Conservation (phyloP, 257 asterid genomes). For the Paulownia fortunei region DNA sequence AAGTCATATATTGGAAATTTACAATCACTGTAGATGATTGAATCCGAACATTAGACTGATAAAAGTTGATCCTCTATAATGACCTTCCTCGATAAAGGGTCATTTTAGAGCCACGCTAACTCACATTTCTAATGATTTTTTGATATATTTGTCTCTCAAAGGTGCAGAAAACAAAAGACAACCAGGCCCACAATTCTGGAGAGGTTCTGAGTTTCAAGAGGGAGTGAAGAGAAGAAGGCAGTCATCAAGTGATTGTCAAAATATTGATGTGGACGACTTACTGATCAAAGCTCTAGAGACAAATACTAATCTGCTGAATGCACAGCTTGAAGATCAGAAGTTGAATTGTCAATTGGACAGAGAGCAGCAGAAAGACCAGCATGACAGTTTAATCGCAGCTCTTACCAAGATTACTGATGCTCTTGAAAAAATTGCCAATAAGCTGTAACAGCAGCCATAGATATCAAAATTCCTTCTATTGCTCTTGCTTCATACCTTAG, state of each 20-base stretch:
- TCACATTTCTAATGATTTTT: conserved; percentile 2
- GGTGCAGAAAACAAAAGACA: conserved; percentile 48
- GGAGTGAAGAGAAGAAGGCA: conserved; percentile 53
- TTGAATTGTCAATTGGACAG: conserved; percentile 42
- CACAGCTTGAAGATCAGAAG: conserved; percentile 59
- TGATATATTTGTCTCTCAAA: conserved; percentile 16
- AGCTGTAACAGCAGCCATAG: conserved; percentile 34
- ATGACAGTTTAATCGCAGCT: conserved; percentile 44
- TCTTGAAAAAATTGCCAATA: conserved; percentile 58
- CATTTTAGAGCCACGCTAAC: background rate
- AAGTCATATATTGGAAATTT: too few species aligned
- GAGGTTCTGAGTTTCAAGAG: conserved; percentile 42
- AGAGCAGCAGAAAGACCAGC: conserved; percentile 59
- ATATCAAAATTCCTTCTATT: background rate
- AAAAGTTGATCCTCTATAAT: background rate
- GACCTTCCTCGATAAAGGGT: background rate
- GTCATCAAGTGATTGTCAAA: conserved; percentile 40
- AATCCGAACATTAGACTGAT: background rate
- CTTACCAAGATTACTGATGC: conserved; percentile 63
- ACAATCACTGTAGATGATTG: too few species aligned
- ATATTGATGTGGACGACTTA: conserved; percentile 29
- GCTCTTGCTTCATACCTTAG: conserved; percentile 1
- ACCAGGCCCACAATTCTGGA: conserved; percentile 36
- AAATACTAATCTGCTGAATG: conserved; percentile 45
- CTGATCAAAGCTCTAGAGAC: conserved; percentile 55